Evolutionary conservation across 257 asterid species (phyloP).

Genomic region (Ballota nigra): DNA sequence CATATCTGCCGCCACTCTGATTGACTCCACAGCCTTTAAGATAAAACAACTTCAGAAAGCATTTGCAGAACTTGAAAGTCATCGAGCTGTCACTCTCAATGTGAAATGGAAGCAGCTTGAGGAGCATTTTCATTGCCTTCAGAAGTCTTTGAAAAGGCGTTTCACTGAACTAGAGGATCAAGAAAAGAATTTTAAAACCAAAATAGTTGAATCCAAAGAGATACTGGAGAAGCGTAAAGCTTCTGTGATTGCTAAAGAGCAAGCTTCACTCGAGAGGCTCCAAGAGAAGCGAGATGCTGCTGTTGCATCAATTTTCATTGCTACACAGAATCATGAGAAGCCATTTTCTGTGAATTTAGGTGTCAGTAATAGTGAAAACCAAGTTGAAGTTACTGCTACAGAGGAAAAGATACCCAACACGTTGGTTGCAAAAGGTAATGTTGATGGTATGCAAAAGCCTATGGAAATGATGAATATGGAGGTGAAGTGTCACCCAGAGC

Average conservation of each 20-base stretch:
- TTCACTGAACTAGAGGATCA: slow-evolving; percentile 84
- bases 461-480: slow-evolving; percentile 36
- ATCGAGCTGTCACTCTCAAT: slow-evolving; percentile 72
- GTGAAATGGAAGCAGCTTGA: slow-evolving; percentile 89
- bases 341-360: slow-evolving; percentile 38
- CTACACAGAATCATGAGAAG: slow-evolving; percentile 45
- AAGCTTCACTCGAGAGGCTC: slow-evolving; percentile 60
- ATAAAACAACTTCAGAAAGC: slow-evolving; percentile 80
- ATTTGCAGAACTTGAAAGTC: slow-evolving; percentile 85
- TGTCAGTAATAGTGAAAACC: slow-evolving; percentile 30
- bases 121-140: slow-evolving; percentile 83
- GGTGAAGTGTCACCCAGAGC: slow-evolving; percentile 65
- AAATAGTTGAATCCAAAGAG: slow-evolving; percentile 53
- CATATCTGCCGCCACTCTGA: slow-evolving; percentile 49
- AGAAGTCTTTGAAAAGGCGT: slow-evolving; percentile 83
- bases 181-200: slow-evolving; percentile 64
- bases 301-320: slow-evolving; percentile 56
- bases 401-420: slow-evolving; percentile 42
- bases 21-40: slow-evolving; percentile 69
- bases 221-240: slow-evolving; percentile 62
- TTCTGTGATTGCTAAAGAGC: slow-evolving; percentile 65
- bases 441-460: slow-evolving; percentile 32
- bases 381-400: slow-evolving; percentile 29
- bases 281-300: slow-evolving; percentile 90
- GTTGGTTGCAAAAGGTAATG: slow-evolving; percentile 32